phyloP scores from a whole-genome alignment of 495 filamentous ascomycete genomes.

The Penicillium nucicola region DNA sequence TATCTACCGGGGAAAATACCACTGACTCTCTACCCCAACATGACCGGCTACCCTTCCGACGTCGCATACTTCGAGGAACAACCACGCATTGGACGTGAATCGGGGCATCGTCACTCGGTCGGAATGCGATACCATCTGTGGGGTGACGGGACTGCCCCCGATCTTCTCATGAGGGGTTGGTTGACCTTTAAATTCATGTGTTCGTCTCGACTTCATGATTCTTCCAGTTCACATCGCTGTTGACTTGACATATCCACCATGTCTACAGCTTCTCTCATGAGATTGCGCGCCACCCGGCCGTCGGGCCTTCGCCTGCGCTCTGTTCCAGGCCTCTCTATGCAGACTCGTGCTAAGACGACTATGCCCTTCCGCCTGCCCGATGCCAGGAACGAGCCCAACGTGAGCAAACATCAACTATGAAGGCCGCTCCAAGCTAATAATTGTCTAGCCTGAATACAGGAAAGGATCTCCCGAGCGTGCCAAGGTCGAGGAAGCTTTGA shows the following conservation, averaged over 20 bases:
- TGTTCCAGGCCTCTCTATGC: constrained; percentile 9
- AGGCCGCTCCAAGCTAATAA: not conserved
- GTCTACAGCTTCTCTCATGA: constrained; percentile 19
- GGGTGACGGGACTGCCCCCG: constrained; percentile 7
- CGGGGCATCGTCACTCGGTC: not conserved
- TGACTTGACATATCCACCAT: constrained; percentile 4
- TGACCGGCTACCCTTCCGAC: constrained; percentile 1
- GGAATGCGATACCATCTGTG: not conserved
- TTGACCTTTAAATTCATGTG: not conserved
- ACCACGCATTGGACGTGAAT: not conserved
- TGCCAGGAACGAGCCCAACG: constrained; percentile 36
- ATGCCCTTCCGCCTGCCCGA: constrained; percentile 34
- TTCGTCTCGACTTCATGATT: not conserved
- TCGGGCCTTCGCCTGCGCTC: constrained; percentile 13
- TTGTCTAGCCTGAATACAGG: constrained; percentile 64
- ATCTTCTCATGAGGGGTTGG: not conserved
- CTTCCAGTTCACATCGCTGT: not conserved
- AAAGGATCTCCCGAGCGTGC: constrained; percentile 68
- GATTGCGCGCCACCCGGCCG: constrained; percentile 14
- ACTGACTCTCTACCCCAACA: not conserved
- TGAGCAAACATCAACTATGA: constrained; percentile 13
- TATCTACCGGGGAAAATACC: not conserved
- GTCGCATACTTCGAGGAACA: not conserved
- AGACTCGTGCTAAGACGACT: constrained; percentile 28
- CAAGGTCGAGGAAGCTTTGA: constrained; percentile 62